These are phyloP conservation scores for Penicillium vulpinum DNA, from an alignment of 2,329 filamentous ascomycete genomes.

Conservation along the genomic window DNA sequence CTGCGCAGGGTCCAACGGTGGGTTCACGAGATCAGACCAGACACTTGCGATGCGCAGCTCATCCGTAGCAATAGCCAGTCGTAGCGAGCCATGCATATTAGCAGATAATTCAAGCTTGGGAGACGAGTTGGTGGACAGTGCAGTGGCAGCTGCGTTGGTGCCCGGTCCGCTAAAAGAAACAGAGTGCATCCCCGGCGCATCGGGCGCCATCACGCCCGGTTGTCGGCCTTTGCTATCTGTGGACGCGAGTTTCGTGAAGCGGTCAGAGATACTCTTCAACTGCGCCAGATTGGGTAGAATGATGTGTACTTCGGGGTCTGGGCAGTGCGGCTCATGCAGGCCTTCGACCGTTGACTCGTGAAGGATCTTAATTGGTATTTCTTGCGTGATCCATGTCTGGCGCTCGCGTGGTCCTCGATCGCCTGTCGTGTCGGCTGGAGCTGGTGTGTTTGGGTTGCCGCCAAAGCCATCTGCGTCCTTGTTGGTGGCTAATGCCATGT, in stretches of 20 bases:
- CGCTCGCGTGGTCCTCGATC: slow-evolving; percentile 64
- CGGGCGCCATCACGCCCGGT: slow-evolving; percentile 16
- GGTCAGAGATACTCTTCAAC: slow-evolving; percentile 89
- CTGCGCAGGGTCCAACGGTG: slow-evolving; percentile 77
- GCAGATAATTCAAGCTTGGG: slow-evolving; percentile 82
- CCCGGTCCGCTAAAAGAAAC: slow-evolving; percentile 1
- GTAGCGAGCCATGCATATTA: slow-evolving; percentile 89
- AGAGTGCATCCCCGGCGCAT: slow-evolving; percentile 30
- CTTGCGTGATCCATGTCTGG: slow-evolving; percentile 90
- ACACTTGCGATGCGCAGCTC: slow-evolving; percentile 79
- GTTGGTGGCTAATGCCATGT: slow-evolving; percentile 58
- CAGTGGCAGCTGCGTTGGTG: slow-evolving; percentile 34
- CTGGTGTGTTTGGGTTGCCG: slow-evolving; percentile 47
- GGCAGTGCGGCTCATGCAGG: slow-evolving; percentile 88
- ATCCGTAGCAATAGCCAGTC: slow-evolving; percentile 78
- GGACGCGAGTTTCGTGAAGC: slow-evolving; percentile 82
- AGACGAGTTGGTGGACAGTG: slow-evolving; percentile 23
- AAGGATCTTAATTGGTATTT: slow-evolving; percentile 91
- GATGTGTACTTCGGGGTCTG: slow-evolving; percentile 92
- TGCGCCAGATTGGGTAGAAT: slow-evolving; percentile 82
- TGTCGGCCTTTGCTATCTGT: slow-evolving; percentile 29
- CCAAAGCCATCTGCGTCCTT: slow-evolving; percentile 22
- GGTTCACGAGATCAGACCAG: slow-evolving; percentile 85
- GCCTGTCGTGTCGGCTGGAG: slow-evolving; percentile 35
- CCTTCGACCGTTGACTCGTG: slow-evolving; percentile 80